Evolutionary conservation across 495 filamentous ascomycete genomes (phyloP), one percentile per base, ranked within the genome.

Genomic region (Neurospora tetraspora): DNA sequence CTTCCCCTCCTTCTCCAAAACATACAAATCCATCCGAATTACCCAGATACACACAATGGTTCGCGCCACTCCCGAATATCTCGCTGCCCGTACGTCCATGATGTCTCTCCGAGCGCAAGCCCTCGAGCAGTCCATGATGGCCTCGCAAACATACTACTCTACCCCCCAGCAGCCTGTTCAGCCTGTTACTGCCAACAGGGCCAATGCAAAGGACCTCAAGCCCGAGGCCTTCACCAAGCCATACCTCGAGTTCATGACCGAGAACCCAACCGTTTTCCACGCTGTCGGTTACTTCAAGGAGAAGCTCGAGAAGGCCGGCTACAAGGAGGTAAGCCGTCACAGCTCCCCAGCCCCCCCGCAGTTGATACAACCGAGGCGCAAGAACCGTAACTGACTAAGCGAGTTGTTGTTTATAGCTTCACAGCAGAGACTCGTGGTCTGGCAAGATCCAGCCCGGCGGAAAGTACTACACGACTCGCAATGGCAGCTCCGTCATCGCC

Each of bases 251-350:
- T 99, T 97, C 79, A 89, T 98, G 84, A 92, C 90, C 73, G 83
- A 90, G 37, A 97, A 97, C 79, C 95, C 96, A 0, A 99, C 96
- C 9, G 89, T 97, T 59, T 99, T 95, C 79, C 96, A 99, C 77
- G 89, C 92, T 12, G 92, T 97, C 37, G 86, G 87, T 72, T 87
- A 91, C 74, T 92, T 96, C 78, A 88, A 90, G 73, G 85, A 88
- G 75, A 87, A 92, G 74, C 88, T 97, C 69, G 83, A 88, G 73
- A 85, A 85, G 34, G 82, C 88, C 37, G 94, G 93, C 47, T 99
- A 92, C 82, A 86, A 83, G 73, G 89, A 88, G 84, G 85, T 87
- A 75, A 68, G 82, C 39, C 34, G 10, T 23, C 14, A 12, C 10
- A 38, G 20, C 38, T 76, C 23, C 37, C 37, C 69, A 18, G 31